Conservation (phyloP, 345 rosid genomes). For the Hevea brasiliensis region DNA sequence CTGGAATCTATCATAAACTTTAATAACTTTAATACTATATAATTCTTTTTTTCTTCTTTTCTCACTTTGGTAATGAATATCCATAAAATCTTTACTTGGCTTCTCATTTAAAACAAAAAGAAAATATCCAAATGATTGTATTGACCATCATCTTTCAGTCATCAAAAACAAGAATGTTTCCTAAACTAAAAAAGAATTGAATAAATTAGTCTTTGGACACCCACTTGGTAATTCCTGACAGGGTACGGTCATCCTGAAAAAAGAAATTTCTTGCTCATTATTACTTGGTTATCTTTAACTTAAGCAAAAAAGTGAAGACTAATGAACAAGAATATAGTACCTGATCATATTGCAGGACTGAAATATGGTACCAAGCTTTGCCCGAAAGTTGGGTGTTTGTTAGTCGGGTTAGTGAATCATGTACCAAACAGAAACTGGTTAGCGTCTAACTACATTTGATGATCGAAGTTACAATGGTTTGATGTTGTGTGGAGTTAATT, state of each 20-base stretch:
- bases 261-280: slow-evolving; percentile 13
- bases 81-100: slow-evolving; percentile 25
- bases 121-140: slow-evolving; percentile 27
- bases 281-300: slow-evolving; percentile 9
- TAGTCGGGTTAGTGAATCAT: slow-evolving; percentile 20
- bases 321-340: slow-evolving; percentile 30
- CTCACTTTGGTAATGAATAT: slow-evolving; percentile 34
- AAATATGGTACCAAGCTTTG: slow-evolving; percentile 2
- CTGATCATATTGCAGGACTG: slow-evolving; percentile 27
- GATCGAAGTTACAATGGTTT: slow-evolving; percentile 27
- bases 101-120: slow-evolving; percentile 31
- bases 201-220: slow-evolving; percentile 37
- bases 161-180: slow-evolving; percentile 39
- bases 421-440: slow-evolving; percentile 27
- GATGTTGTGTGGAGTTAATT: slow-evolving; percentile 33
- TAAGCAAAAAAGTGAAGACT: neutral
- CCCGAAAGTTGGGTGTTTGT: slow-evolving; percentile 28
- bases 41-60: neutral
- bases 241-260: slow-evolving; percentile 47
- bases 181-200: slow-evolving; percentile 50
- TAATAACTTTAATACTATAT: slow-evolving; percentile 25
- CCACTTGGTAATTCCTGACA: slow-evolving; percentile 43
- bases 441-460: slow-evolving; percentile 20
- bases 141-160: slow-evolving; percentile 28
- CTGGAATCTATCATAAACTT: slow-evolving; percentile 30